Base-by-base conservation (phyloP, 139 green algal genomes). In the Micractinium sp. region DNA sequence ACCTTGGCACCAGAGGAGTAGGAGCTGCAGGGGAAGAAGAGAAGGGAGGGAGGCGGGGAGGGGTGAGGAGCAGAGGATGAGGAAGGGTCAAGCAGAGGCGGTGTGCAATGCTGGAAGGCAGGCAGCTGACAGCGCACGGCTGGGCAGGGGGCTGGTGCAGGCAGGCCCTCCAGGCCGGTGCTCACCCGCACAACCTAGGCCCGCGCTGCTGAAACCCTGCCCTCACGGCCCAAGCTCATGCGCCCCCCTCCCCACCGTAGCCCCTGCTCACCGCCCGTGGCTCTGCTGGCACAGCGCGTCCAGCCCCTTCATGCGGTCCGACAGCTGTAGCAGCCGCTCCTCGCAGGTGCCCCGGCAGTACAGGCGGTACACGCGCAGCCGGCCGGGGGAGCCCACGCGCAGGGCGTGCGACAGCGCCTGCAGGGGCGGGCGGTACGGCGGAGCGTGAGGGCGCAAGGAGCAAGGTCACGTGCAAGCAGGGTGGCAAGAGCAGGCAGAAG, bases 281-380 rank as follows among this genome's bases (percentile, higher is more conserved):
- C 92, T 90, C 36, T 89, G 90, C 83, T 90, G 88, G 75, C 96
- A 87, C 35, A 92, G 69, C 13, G 86, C 78, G 47, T 94, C 91
- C 76, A 95, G 85, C 60, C 87, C 84, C 36, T 75, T 61, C 79
- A 89, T 87, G 84, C 84, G 86, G 39, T 93, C 93, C 9, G 83
- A 89, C 79, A 97, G 90, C 82, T 87, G 61, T 39, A 94, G 91
- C 78, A 96, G 86, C 19, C 91, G 81, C 84, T 96, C 95, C 89
- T 97, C 95, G 33, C 94, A 85, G 1, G 89, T 94, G 87, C 84
- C 66, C 60, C 90, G 87, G 66, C 89, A 80, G 85, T 93, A 92
- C 66, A 96, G 85, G 33, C 94, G 88, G 85, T 92, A 92, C 76
- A 95, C 82, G 1, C 79, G 66, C 35, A 93, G 87, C 61, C 69